A percentile compares a stretch with the other conserved stretches of the same genome.
These are phyloP conservation scores for Xylaria longipes DNA, from an alignment of 495 filamentous ascomycete species.

Conservation along the genomic window DNA sequence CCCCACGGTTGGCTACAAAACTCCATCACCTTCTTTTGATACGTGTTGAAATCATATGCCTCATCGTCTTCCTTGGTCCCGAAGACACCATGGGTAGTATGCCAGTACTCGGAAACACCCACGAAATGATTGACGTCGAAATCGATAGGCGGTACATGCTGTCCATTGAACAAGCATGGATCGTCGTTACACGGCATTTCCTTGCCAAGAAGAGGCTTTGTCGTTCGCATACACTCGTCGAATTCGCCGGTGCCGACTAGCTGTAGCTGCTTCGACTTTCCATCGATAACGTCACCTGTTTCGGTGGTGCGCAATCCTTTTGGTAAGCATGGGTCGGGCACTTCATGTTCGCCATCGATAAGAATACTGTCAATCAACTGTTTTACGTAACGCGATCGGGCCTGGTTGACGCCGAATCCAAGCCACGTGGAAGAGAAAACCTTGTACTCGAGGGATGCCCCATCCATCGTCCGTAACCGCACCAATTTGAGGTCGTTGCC, in stretches of 20 bases:
- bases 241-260: conserved; percentile 86
- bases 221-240: conserved; percentile 80
- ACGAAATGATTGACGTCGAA: conserved; percentile 98
- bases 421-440: conserved; percentile 98
- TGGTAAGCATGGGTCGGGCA: conserved; percentile 93
- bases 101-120: conserved; percentile 98
- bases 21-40: conserved; percentile 81
- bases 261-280: conserved; percentile 39
- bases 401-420: conserved; percentile 93
- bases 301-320: conserved; percentile 72
- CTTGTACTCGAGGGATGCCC: conserved; percentile 74
- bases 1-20: conserved; percentile 89
- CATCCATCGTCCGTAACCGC: conserved; percentile 81
- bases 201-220: conserved; percentile 88
- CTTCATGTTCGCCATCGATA: conserved; percentile 61
- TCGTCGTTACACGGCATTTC: conserved; percentile 81
- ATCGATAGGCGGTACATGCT: conserved; percentile 94
- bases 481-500: conserved; percentile 87
- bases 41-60: conserved; percentile 89
- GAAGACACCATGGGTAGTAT: conserved; percentile 95
- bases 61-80: conserved; percentile 76
- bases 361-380: conserved; percentile 66
- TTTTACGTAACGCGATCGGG: conserved; percentile 80
- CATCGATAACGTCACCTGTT: conserved; percentile 58
- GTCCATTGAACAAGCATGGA: conserved; percentile 86